Evolutionary conservation across 1,284 basidiomycete genomes (phyloP).

Genomic region (Chalciporus sp.): DNA sequence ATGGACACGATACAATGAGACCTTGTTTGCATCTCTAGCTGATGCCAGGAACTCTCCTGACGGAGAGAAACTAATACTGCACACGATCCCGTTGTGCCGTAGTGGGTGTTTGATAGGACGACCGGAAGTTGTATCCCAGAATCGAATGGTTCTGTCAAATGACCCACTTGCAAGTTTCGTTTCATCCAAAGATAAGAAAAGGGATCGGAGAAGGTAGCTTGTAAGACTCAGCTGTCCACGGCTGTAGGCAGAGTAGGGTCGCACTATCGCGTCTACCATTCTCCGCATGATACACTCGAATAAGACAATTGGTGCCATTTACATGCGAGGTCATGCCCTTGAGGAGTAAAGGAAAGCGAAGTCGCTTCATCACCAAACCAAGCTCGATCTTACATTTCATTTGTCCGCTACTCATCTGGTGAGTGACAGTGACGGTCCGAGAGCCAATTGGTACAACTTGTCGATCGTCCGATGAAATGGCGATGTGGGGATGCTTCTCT

Average conservation of each 20-base stretch:
- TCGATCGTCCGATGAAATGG: constrained; percentile 7
- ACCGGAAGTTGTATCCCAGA: constrained; percentile 9
- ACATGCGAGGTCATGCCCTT: constrained; percentile 5
- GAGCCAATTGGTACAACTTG: not conserved
- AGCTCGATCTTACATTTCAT: not conserved
- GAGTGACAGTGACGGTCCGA: rapidly evolving
- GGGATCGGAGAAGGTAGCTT: not conserved
- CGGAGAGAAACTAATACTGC: constrained; percentile 5
- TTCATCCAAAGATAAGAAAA: constrained; percentile 11
- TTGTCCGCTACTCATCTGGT: not conserved
- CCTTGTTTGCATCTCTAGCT: not conserved
- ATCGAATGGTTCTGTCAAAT: constrained; percentile 6
- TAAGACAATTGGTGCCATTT: not conserved
- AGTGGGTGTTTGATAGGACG: not conserved
- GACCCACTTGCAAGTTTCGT: constrained; percentile 9
- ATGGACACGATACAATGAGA: constrained; percentile 10
- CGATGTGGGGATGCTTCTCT: rapidly evolving
- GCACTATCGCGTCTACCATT: not conserved
- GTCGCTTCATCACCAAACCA: rapidly evolving
- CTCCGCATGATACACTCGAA: constrained; percentile 3
- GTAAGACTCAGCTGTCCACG: too few species aligned
- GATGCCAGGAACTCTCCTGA: constrained; percentile 11
- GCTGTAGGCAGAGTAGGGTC: too few species aligned
- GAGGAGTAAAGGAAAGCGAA: constrained; percentile 12
- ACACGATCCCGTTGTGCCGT: not conserved